Evolutionary conservation across 2,329 filamentous ascomycete genomes (phyloP).

Genomic region (Aspergillus niger): DNA sequence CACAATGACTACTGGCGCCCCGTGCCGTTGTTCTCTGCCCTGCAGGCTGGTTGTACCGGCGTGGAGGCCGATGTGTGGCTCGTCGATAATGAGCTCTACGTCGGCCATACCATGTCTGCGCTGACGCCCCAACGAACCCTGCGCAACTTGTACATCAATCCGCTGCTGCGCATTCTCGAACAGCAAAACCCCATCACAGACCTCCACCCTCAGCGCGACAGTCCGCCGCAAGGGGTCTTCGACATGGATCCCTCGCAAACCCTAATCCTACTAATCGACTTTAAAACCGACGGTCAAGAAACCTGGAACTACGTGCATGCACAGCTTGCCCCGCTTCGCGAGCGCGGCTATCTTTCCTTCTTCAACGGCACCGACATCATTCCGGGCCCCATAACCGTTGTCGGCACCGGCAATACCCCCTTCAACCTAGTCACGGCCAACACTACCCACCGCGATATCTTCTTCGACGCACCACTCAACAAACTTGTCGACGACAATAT

Average conservation of each 20-base stretch:
- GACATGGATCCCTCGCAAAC: slow-evolving; percentile 52
- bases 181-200: slow-evolving; percentile 49
- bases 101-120: slow-evolving; percentile 55
- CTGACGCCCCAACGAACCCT: slow-evolving; percentile 53
- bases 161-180: slow-evolving; percentile 53
- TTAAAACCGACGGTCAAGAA: slow-evolving; percentile 44
- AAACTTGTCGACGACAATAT: slow-evolving; percentile 31
- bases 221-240: slow-evolving; percentile 52
- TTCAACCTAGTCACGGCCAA: slow-evolving; percentile 51
- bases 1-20: slow-evolving; percentile 63
- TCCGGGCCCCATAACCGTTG: slow-evolving; percentile 54
- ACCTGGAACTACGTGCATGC: slow-evolving; percentile 42
- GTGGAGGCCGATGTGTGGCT: slow-evolving; percentile 63
- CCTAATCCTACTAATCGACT: slow-evolving; percentile 57
- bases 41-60: slow-evolving; percentile 56
- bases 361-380: slow-evolving; percentile 49
- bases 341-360: slow-evolving; percentile 53
- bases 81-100: slow-evolving; percentile 55
- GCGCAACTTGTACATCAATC: slow-evolving; percentile 55
- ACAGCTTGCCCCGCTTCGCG: slow-evolving; percentile 52
- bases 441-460: slow-evolving; percentile 54
- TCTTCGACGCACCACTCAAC: slow-evolving; percentile 57
- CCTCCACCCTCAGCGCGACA: slow-evolving; percentile 35
- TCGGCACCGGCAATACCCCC: slow-evolving; percentile 57
- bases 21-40: slow-evolving; percentile 57